Conservation (phyloP, 2,329 filamentous ascomycete species). For the Ceratocystis albifundus region DNA sequence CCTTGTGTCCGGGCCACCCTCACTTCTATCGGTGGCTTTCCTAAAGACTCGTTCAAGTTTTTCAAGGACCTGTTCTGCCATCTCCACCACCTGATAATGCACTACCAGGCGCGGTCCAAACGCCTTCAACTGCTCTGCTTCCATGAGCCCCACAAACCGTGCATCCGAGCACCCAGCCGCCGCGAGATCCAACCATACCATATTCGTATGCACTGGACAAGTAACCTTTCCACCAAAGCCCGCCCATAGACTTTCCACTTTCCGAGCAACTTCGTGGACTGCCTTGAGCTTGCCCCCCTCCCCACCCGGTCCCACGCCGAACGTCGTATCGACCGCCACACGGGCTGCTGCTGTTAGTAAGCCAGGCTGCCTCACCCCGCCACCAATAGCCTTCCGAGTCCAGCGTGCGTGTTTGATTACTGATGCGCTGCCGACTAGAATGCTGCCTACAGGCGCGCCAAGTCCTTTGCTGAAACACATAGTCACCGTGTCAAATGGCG, state of each 20-base stretch:
- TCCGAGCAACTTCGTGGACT: conserved; percentile 52
- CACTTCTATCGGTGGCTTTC: conserved; percentile 28
- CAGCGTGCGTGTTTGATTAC: conserved; percentile 34
- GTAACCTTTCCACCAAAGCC: conserved; percentile 55
- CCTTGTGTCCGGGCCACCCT: background rate
- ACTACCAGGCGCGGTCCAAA: conserved; percentile 36
- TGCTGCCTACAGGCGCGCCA: conserved; percentile 67
- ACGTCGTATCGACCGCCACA: conserved; percentile 49
- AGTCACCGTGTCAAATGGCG: conserved; percentile 60
- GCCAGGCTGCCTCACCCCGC: conserved; percentile 61
- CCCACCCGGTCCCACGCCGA: conserved; percentile 32
- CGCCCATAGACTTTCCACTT: conserved; percentile 59
- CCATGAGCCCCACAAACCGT: conserved; percentile 33
- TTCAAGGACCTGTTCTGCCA: conserved; percentile 47
- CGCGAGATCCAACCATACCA: conserved; percentile 72
- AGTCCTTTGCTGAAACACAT: conserved; percentile 76
- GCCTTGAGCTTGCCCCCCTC: conserved; percentile 46
- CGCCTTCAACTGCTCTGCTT: conserved; percentile 36
- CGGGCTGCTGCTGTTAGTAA: conserved; percentile 60
- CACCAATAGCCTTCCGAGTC: conserved; percentile 58
- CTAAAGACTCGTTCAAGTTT: conserved; percentile 47
- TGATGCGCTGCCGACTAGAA: conserved; percentile 46
- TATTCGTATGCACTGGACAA: conserved; percentile 74
- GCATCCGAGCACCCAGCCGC: conserved; percentile 39
- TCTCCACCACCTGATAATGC: conserved; percentile 51